A percentile compares a stretch with the other conserved stretches of the same genome.
Evolutionary conservation across 148 eudicot genomes (phyloP).

Genomic region (Pharnaceum exiguum): DNA sequence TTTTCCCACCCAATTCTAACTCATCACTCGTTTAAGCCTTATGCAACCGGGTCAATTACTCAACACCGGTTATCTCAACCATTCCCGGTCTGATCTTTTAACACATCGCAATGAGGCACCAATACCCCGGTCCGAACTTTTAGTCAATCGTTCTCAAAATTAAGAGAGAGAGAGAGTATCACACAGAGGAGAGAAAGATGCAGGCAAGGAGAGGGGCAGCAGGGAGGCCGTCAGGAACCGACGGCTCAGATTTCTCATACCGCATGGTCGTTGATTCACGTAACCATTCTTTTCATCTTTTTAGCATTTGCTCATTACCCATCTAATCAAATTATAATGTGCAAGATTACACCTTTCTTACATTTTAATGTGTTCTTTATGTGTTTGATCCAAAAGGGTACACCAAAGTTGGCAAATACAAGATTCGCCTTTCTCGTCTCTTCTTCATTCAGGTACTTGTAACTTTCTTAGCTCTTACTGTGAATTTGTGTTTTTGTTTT

Average conservation of each 20-base stretch:
- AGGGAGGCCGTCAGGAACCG: slow-evolving; percentile 83
- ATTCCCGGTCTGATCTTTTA: too few species aligned
- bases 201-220: slow-evolving; percentile 46
- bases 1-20: too few species aligned
- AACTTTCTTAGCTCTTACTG: not conserved
- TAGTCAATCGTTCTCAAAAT: not conserved
- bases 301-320: not conserved
- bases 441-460: slow-evolving; percentile 56
- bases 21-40: too few species aligned
- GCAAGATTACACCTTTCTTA: not conserved
- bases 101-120: too few species aligned
- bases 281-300: slow-evolving; percentile 6
- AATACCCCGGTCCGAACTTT: not conserved
- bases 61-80: too few species aligned
- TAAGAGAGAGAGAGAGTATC: not conserved
- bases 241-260: slow-evolving; percentile 84
- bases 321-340: not conserved
- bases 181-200: slow-evolving; percentile 38
- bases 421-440: slow-evolving; percentile 44
- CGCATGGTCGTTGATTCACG: slow-evolving; percentile 91
- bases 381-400: slow-evolving; percentile 45
- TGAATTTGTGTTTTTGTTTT: not conserved
- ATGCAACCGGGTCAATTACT: too few species aligned
- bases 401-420: slow-evolving; percentile 63
- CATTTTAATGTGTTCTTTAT: not conserved